A percentile compares a stretch with the other conserved stretches of the same genome.
Conservation (phyloP, 768 basidiomycete genomes). For the Calocybe indica region DNA sequence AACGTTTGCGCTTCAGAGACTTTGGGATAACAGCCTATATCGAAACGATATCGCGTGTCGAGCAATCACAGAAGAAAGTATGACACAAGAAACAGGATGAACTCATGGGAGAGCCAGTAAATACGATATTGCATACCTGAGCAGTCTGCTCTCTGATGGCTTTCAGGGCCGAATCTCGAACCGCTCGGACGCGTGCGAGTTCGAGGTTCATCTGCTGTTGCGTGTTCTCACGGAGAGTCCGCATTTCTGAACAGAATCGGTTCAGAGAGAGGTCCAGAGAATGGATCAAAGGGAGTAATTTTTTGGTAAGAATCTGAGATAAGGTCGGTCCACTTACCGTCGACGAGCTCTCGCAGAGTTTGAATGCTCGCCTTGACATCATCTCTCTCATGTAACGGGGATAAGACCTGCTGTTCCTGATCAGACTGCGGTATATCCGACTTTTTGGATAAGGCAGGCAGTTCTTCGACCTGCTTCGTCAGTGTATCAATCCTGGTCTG, state of each 20-base stretch:
- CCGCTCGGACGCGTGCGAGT: conserved; percentile 35
- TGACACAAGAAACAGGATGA: no score
- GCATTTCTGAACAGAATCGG: conserved; percentile 34
- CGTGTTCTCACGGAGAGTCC: conserved; percentile 31
- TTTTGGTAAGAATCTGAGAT: no score
- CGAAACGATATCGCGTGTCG: neutral
- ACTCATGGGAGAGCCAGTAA: conserved; percentile 4
- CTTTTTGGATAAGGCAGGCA: conserved; percentile 4
- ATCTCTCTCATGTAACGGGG: conserved; percentile 14
- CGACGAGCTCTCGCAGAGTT: conserved; percentile 31
- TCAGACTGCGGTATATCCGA: no score
- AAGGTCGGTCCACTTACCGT: conserved; percentile 23
- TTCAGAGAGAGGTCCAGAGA: neutral
- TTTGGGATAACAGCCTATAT: conserved; percentile 6
- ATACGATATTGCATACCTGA: conserved; percentile 22
- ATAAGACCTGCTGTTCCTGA: neutral
- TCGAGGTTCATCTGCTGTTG: conserved; percentile 41
- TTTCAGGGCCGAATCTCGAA: conserved; percentile 31
- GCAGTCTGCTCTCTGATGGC: conserved; percentile 12
- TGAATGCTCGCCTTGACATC: conserved; percentile 25
- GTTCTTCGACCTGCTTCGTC: conserved; percentile 19
- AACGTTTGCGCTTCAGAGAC: conserved; percentile 62
- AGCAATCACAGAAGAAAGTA: neutral
- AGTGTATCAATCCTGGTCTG: conserved; percentile 33
- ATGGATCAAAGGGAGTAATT: conserved; percentile 4